phyloP scores from a whole-genome alignment of 345 rosid species.

The Kandelia obovata region DNA sequence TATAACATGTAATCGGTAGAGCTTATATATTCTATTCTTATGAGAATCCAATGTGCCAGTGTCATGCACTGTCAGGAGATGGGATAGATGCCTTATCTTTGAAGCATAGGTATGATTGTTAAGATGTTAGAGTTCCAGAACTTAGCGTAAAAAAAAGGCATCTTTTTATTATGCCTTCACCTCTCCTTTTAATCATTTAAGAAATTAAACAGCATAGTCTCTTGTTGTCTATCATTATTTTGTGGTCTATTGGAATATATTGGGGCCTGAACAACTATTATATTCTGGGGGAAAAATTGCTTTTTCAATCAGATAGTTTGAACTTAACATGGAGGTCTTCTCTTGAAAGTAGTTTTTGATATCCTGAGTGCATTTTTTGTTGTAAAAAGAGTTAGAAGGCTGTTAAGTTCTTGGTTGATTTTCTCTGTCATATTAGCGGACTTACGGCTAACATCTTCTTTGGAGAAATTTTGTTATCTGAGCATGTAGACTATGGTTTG shows the following conservation, averaged over 20 bases:
- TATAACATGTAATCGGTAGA: no score
- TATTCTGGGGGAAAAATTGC: background rate
- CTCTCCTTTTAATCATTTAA: background rate
- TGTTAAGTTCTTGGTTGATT: background rate
- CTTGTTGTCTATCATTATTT: background rate
- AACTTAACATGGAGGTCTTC: background rate
- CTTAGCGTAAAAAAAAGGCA: background rate
- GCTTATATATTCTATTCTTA: background rate
- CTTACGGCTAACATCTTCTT: background rate
- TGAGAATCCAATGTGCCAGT: background rate
- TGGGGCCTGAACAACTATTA: background rate
- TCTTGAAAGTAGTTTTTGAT: constrained; percentile 1
- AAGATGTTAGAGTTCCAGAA: background rate
- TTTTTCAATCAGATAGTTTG: background rate
- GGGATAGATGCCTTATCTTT: no score
- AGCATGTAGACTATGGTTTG: no score
- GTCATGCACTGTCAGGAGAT: background rate
- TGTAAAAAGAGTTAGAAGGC: background rate
- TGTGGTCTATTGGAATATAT: background rate
- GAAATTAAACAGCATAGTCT: background rate
- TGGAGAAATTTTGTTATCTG: background rate
- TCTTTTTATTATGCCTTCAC: no score
- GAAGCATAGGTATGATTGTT: background rate
- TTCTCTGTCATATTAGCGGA: background rate
- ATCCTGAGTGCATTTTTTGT: background rate